A percentile compares a stretch with the other conserved stretches of the same genome.
Conservation (phyloP, 2,329 filamentous ascomycete genomes). For the Aureobasidium leucospermi region DNA sequence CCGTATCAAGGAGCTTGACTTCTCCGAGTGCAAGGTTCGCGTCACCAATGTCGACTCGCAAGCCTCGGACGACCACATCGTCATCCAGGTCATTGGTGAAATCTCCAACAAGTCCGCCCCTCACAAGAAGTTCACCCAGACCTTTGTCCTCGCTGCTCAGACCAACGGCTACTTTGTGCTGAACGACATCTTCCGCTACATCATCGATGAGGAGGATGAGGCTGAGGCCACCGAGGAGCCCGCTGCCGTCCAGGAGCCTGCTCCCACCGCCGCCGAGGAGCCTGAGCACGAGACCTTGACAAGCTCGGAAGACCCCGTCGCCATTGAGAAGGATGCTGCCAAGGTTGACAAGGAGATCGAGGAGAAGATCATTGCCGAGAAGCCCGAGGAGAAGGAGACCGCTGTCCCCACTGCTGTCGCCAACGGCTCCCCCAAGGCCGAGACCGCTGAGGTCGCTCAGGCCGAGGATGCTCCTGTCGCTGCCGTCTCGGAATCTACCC, state of each 20-base stretch:
- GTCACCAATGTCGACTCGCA: slow-evolving; percentile 97
- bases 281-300: slow-evolving; percentile 26
- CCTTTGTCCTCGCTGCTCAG: slow-evolving; percentile 92
- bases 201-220: slow-evolving; percentile 75
- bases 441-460: slow-evolving; percentile 25
- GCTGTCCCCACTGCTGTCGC: slow-evolving; percentile 25
- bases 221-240: slow-evolving; percentile 38
- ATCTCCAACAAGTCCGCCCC: slow-evolving; percentile 89
- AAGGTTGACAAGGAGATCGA: slow-evolving; percentile 69
- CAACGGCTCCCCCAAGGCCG: slow-evolving; percentile 31
- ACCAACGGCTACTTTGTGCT: slow-evolving; percentile 96
- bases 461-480: slow-evolving; percentile 33
- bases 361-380: slow-evolving; percentile 42
- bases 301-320: slow-evolving; percentile 30
- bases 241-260: slow-evolving; percentile 35
- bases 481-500: slow-evolving; percentile 19
- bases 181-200: slow-evolving; percentile 95
- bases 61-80: slow-evolving; percentile 83
- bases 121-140: slow-evolving; percentile 94
- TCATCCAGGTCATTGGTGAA: slow-evolving; percentile 97
- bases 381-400: slow-evolving; percentile 21
- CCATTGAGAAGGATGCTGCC: slow-evolving; percentile 37
- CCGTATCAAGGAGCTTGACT: slow-evolving; percentile 85
- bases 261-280: slow-evolving; percentile 27
- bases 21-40: slow-evolving; percentile 96